These are phyloP conservation scores for Amniculicola lignicola DNA, from an alignment of 495 filamentous ascomycete species.

Conservation along the genomic window DNA sequence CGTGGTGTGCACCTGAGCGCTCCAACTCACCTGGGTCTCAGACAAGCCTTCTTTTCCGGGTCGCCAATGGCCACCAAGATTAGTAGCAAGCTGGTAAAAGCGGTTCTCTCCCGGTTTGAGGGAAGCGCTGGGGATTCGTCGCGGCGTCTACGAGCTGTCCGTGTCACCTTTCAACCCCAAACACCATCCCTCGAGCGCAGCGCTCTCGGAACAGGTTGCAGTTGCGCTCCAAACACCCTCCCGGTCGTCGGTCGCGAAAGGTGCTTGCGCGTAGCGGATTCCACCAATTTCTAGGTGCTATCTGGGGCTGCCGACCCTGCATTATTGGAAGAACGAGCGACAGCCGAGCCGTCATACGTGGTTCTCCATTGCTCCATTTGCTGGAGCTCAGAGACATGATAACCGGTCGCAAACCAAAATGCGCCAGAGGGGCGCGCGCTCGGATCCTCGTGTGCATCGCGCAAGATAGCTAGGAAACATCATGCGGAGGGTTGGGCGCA, in stretches of 20 bases:
- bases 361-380: neutral
- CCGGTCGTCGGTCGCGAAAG: no score
- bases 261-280: no score
- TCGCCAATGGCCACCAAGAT: slow-evolving; percentile 9
- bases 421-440: neutral
- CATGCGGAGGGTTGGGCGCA: slow-evolving; percentile 8
- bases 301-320: neutral
- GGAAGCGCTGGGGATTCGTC: slow-evolving; percentile 24
- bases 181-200: slow-evolving; percentile 1
- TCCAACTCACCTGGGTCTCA: neutral
- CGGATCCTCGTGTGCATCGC: slow-evolving; percentile 3
- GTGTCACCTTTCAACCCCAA: slow-evolving; percentile 25
- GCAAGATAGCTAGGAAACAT: slow-evolving; percentile 4
- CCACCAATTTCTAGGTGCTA: no score
- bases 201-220: neutral
- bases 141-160: slow-evolving; percentile 29
- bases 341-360: slow-evolving; percentile 13
- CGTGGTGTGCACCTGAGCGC: slow-evolving; percentile 17
- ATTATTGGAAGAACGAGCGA: slow-evolving; percentile 9
- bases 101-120: slow-evolving; percentile 2
- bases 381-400: slow-evolving; percentile 3
- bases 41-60: slow-evolving; percentile 1
- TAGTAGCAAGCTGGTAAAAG: slow-evolving; percentile 14
- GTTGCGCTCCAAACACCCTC: no score
- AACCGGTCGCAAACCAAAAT: neutral